Conservation (phyloP, 148 eudicot species). For the Cornus kousa region DNA sequence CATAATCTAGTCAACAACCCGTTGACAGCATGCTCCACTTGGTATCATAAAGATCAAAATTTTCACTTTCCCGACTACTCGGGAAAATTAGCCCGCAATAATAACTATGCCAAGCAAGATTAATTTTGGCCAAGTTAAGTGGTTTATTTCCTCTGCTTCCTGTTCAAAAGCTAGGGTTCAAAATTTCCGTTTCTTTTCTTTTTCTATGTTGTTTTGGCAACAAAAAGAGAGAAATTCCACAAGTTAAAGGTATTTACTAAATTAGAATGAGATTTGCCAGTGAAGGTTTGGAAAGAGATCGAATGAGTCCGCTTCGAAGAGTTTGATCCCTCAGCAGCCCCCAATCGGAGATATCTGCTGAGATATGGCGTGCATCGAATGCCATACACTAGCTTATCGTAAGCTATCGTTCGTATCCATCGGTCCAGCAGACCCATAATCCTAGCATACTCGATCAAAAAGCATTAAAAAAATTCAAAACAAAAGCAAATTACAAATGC, state of each 20-base stretch:
- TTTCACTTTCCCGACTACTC: too few relatives aligned
- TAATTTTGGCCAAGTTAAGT: too few relatives aligned
- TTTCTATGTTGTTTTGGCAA: too few relatives aligned
- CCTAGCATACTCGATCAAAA: constrained; percentile 30
- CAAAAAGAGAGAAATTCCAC: neutral
- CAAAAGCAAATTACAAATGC: neutral
- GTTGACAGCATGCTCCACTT: neutral
- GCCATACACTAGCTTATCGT: constrained; percentile 95
- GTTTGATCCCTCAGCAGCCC: constrained; percentile 77
- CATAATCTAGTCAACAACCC: neutral
- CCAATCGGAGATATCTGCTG: constrained; percentile 88
- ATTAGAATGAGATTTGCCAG: constrained; percentile 46
- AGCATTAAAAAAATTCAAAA: neutral
- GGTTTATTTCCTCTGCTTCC: too few relatives aligned
- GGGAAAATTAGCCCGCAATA: too few relatives aligned
- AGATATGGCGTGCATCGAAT: constrained; percentile 97
- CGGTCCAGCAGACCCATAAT: constrained; percentile 91
- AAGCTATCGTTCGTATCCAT: constrained; percentile 97
- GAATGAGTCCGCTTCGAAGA: constrained; percentile 89
- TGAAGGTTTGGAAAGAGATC: constrained; percentile 92
- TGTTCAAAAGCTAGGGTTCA: too few relatives aligned
- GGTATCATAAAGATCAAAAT: neutral
- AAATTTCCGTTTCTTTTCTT: too few relatives aligned
- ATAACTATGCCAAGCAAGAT: too few relatives aligned
- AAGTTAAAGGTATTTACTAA: too few relatives aligned